These are phyloP conservation scores for Solanum piurae DNA, from an alignment of 257 asterid species.

Conservation along the genomic window DNA sequence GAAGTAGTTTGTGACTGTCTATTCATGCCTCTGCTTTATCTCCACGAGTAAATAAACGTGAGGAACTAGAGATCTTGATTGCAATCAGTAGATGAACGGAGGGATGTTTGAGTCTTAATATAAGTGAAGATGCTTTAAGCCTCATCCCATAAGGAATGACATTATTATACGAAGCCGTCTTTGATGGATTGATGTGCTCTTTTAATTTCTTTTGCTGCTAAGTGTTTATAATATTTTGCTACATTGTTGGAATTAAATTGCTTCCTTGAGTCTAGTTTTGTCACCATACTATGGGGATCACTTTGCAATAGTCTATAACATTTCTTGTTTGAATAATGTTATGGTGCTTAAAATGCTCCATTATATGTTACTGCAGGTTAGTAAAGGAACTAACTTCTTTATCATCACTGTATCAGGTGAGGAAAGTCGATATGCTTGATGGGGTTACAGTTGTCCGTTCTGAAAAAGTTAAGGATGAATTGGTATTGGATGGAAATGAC, in stretches of 20 bases:
- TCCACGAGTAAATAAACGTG: background rate
- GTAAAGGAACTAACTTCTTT: background rate
- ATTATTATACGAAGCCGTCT: background rate
- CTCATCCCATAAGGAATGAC: background rate
- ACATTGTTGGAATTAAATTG: background rate
- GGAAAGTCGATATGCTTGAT: background rate
- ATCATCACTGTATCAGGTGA: background rate
- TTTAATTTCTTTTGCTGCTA: background rate
- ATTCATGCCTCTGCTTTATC: background rate
- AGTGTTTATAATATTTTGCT: background rate
- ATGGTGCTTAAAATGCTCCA: background rate
- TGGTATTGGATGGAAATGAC: constrained; percentile 1
- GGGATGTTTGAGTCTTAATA: background rate
- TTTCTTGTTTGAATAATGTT: background rate
- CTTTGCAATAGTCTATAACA: background rate
- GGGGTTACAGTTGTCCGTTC: background rate
- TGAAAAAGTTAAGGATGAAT: background rate
- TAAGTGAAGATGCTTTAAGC: background rate
- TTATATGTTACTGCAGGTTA: no score
- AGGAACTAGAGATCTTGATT: background rate
- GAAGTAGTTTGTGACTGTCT: background rate
- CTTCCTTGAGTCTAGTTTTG: background rate
- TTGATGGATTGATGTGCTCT: background rate
- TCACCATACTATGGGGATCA: background rate
- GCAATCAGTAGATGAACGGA: background rate